Conservation (phyloP, 768 basidiomycete genomes). For the Podaxis sp. region DNA sequence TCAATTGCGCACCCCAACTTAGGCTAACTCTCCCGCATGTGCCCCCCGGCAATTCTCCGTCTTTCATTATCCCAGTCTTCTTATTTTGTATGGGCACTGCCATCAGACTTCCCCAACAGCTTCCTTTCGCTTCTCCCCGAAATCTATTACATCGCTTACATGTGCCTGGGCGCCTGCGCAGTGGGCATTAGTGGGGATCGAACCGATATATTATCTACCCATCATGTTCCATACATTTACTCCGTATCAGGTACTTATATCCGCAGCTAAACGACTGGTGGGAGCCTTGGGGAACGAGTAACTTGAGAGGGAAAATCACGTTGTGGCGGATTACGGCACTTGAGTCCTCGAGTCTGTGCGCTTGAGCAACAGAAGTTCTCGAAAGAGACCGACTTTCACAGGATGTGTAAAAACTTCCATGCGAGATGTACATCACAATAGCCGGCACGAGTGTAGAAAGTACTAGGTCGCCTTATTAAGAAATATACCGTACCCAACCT, state of each 20-base stretch:
- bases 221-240: background rate
- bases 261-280: background rate
- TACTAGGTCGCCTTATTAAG: background rate
- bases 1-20: background rate
- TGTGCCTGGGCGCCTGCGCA: background rate
- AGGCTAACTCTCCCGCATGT: background rate
- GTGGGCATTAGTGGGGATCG: background rate
- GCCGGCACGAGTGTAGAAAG: background rate
- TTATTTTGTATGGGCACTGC: background rate
- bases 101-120: background rate
- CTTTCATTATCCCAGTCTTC: background rate
- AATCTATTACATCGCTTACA: background rate
- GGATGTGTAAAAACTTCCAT: background rate
- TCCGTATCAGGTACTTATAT: background rate
- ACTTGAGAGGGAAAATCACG: background rate
- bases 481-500: background rate
- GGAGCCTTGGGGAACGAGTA: background rate
- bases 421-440: background rate
- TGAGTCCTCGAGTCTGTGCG: background rate
- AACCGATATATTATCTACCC: background rate
- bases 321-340: background rate
- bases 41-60: slow-evolving; percentile 6
- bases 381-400: background rate
- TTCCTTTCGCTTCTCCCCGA: background rate
- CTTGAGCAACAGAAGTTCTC: background rate